These are phyloP conservation scores for Dryas drummondii DNA, from an alignment of 306 rosid genomes.

Conservation along the genomic window DNA sequence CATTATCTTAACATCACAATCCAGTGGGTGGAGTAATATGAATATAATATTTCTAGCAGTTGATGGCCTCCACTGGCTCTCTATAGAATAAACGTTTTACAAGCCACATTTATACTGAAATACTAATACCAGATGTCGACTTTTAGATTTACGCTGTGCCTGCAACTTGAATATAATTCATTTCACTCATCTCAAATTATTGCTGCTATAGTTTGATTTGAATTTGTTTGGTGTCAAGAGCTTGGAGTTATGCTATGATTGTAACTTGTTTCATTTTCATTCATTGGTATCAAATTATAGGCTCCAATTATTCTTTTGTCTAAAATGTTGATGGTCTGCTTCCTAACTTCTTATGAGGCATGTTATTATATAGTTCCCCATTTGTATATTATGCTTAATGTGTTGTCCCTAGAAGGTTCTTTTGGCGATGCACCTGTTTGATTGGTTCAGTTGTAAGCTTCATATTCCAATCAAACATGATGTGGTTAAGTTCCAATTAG, in stretches of 20 bases:
- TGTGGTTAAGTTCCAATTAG: neutral
- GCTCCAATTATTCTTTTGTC: neutral
- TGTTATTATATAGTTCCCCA: neutral
- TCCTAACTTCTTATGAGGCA: too few species aligned
- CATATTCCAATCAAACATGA: neutral
- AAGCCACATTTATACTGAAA: neutral
- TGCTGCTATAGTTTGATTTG: neutral
- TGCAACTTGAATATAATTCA: neutral
- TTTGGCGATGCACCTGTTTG: slow-evolving; percentile 5
- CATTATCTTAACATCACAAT: neutral
- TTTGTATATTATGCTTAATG: slow-evolving; percentile 1
- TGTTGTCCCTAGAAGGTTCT: neutral
- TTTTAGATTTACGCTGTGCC: slow-evolving; percentile 19
- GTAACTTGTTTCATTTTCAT: neutral
- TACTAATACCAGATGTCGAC: neutral
- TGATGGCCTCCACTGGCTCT: neutral
- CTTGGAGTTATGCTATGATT: slow-evolving; percentile 9
- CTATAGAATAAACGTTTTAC: neutral
- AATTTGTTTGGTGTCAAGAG: neutral
- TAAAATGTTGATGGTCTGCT: neutral
- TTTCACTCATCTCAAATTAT: neutral
- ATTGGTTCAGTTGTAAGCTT: slow-evolving; percentile 11
- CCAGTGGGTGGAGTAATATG: neutral
- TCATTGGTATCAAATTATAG: neutral
- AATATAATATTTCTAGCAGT: neutral